Evolutionary conservation across 352 stramenopile species (phyloP), one percentile per base, ranked within the genome.

Genomic region (Globisporangium megalacanthum): DNA sequence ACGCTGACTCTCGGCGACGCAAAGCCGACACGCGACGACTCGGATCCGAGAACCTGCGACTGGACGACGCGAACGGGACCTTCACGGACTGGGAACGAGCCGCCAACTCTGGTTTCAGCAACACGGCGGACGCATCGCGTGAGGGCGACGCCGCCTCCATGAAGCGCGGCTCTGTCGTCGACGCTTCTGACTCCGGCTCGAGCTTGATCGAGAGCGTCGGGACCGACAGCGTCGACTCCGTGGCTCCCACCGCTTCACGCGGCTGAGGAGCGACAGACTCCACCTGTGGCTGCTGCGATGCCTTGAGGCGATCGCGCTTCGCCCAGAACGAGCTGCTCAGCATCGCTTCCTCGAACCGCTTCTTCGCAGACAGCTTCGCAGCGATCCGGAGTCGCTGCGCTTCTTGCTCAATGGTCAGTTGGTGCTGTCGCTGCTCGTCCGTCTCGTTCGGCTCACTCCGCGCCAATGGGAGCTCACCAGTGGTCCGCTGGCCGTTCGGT

Each of bases 341-440:
- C 60, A 85, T 89, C 5, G 82, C 78, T 65, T 89, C 73, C 65
- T 92, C 82, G 39, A 92, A 73, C 3, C 82, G 68, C 56, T 92
- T 90, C 47, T 87, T 77, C 0, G 82, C 84, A 2, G 80, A 90
- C 50, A 86, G 60, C 46, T 85, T 89, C 7, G 79, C 72, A 37
- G 78, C 72, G 37, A 86, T 57, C 44, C 84, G 76, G 56, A 94
- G 61, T 14, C 79, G 70, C 49, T 88, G 67, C 4, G 76, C 78
- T 60, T 92, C 79, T 3, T 73, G 73, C 25, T 86, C 65, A 22
- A 92, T 81, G n/a, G 60, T 82, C 54, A 83, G 73, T 39, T 85
- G 66, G 25, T 87, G 75, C 44, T 88, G 73, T 46, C 67, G 67
- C 39, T 85, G 57, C 46, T 68, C 63, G 11, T 80, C 68, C 10